phyloP scores from a whole-genome alignment of 1,284 basidiomycete species.

The Lentinus polychrous region DNA sequence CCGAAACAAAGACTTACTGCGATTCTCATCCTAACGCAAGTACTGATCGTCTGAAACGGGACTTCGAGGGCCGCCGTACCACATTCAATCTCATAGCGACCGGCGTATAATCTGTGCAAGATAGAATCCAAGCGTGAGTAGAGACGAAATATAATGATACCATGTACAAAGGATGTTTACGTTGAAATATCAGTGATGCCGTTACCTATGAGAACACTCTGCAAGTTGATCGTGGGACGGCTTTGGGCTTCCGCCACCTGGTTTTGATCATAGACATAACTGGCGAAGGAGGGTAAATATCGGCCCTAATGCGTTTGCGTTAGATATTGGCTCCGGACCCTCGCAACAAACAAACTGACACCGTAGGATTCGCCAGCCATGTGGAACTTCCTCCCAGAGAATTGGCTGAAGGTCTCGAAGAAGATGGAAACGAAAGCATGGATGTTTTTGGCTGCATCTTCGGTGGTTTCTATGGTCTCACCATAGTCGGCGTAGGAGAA shows the following conservation, averaged over 20 bases:
- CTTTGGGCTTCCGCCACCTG: slow-evolving; percentile 44
- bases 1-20: slow-evolving; percentile 34
- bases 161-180: slow-evolving; percentile 28
- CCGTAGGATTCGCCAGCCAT: slow-evolving; percentile 68
- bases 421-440: slow-evolving; percentile 70
- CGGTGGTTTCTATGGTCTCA: slow-evolving; percentile 54
- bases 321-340: slow-evolving; percentile 20
- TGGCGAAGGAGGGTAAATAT: slow-evolving; percentile 78
- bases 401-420: slow-evolving; percentile 69
- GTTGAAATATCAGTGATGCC: slow-evolving; percentile 58
- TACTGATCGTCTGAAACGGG: slow-evolving; percentile 50
- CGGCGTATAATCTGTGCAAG: slow-evolving; percentile 42
- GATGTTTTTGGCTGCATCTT: slow-evolving; percentile 67
- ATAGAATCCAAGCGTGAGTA: not conserved
- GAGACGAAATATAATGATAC: not conserved
- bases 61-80: slow-evolving; percentile 44
- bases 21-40: slow-evolving; percentile 54
- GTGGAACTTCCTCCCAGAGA: slow-evolving; percentile 57
- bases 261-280: slow-evolving; percentile 75
- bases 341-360: slow-evolving; percentile 26
- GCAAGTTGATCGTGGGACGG: slow-evolving; percentile 60
- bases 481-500: slow-evolving; percentile 56
- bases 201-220: slow-evolving; percentile 57
- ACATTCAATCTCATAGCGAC: slow-evolving; percentile 62
- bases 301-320: slow-evolving; percentile 41